Base-by-base conservation (phyloP, 805 yeast genomes). In the Kodamaea kakaduensis region DNA sequence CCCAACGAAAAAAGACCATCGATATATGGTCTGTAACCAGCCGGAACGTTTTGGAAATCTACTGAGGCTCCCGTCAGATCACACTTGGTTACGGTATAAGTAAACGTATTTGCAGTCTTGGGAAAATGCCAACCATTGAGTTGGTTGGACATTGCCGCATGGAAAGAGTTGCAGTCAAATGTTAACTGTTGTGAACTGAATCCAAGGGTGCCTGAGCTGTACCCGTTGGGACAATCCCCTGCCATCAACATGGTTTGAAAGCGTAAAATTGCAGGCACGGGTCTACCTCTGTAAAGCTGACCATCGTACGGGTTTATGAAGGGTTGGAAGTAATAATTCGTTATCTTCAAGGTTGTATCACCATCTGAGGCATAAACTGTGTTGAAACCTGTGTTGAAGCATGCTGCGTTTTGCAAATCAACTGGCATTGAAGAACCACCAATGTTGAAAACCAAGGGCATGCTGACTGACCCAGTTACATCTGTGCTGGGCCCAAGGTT, bases 21-120 rank as follows among this genome's bases (percentile, higher is more conserved):
- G 17, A 36, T 36, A 23, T n/a, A 52, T 6, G 54, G 52, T 15
- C 55, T 38, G 36, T 42, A 52, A 2, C 61, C 62, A 4, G 58
- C 56, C 2, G 61, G 59, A 25, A 57, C 26, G 35, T 48, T 53
- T n/a, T 21, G 17, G 38, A 46, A 55, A 15, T 23, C 20, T 17
- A 38, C 19, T 4, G 6, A 9, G 17, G 22, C 15, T 3, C 23
- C n/a, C 6, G 9, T 15, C 10, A 29, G 7, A 10, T 20, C 14
- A 35, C 42, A 41, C n/a, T n/a, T n/a, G n/a, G 32, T n/a, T 4
- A 23, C 13, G 12, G 36, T 34, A 29, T 25, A 38, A 9, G 16
- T 19, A 15, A 41, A 38, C 9, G 9, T 21, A 6, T 22, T 19
- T 9, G 29, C 25, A 7, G 19, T 28, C 27, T 22, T 16, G 12